Percentiles rank a stretch among this genome's conserved stretches.
Evolutionary conservation across 176 grass and related monocot genomes (phyloP).

Genomic region (Melocanna baccifera): DNA sequence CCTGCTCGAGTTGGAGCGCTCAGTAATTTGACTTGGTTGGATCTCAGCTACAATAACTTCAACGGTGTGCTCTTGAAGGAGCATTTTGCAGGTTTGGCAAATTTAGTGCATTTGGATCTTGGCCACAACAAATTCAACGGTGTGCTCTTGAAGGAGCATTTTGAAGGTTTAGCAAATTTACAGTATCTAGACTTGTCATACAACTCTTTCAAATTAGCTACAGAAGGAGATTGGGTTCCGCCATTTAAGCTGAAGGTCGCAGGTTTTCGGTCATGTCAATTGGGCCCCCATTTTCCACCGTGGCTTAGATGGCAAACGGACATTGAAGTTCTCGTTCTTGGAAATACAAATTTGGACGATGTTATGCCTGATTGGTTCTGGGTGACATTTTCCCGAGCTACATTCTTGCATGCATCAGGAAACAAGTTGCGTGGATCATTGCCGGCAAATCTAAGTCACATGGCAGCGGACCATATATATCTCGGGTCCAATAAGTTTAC

Average conservation of each 20-base stretch:
- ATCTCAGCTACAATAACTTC: slow-evolving; percentile 16
- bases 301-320: slow-evolving; percentile 37
- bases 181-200: slow-evolving; percentile 5
- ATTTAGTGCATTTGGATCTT: slow-evolving; percentile 8
- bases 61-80: not conserved
- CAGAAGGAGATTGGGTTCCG: slow-evolving; percentile 27
- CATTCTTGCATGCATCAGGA: no score
- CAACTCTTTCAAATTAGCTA: slow-evolving; percentile 16
- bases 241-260: not conserved
- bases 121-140: not conserved
- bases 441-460: no score
- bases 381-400: no score
- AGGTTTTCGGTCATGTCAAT: not conserved
- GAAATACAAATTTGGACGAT: slow-evolving; percentile 21
- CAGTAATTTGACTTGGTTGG: not conserved
- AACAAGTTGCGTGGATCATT: no score
- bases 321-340: not conserved
- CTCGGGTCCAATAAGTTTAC: no score
- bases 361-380: no score
- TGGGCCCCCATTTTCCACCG: slow-evolving; percentile 30
- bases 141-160: not conserved
- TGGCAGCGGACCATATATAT: no score
- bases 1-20: no score
- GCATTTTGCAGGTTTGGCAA: not conserved
- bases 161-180: slow-evolving; percentile 10